Conservation (phyloP, 768 basidiomycete genomes). For the Inosperma sp. region DNA sequence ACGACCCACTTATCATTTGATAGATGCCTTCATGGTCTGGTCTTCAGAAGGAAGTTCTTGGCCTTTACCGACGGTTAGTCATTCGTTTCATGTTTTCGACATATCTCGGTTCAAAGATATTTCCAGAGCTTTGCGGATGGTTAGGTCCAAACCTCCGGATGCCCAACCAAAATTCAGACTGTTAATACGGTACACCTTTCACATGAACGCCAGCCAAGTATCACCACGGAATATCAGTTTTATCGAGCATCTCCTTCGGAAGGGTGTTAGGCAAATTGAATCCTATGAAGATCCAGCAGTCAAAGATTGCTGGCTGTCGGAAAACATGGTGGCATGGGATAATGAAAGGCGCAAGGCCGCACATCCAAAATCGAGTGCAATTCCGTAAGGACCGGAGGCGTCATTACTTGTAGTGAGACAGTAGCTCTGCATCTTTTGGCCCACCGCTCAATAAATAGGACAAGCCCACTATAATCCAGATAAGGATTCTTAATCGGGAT, state of each 20-base stretch:
- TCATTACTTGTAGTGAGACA: too few species aligned
- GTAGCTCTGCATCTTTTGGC: too few species aligned
- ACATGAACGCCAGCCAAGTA: constrained; percentile 52
- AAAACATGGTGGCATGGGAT: constrained; percentile 67
- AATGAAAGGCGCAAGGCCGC: constrained; percentile 20
- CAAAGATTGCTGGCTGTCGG: constrained; percentile 70
- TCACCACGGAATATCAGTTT: constrained; percentile 62
- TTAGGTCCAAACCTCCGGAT: constrained; percentile 55
- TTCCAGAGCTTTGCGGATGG: constrained; percentile 70
- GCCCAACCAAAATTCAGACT: constrained; percentile 63
- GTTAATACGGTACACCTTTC: constrained; percentile 67
- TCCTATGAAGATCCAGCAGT: constrained; percentile 63
- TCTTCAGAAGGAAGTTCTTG: constrained; percentile 50
- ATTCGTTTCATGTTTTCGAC: background rate
- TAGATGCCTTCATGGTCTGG: constrained; percentile 32
- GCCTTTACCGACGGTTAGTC: constrained; percentile 40
- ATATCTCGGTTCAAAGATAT: background rate
- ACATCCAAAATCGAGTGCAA: background rate
- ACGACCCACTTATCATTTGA: constrained; percentile 1
- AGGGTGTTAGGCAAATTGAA: constrained; percentile 62
- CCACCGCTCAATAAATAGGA: too few species aligned
- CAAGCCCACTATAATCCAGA: too few species aligned
- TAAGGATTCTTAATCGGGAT: too few species aligned
- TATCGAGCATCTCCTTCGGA: constrained; percentile 74
- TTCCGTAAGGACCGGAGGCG: too few species aligned